Conservation (phyloP, 768 basidiomycete genomes). For the Auricularia sp. region DNA sequence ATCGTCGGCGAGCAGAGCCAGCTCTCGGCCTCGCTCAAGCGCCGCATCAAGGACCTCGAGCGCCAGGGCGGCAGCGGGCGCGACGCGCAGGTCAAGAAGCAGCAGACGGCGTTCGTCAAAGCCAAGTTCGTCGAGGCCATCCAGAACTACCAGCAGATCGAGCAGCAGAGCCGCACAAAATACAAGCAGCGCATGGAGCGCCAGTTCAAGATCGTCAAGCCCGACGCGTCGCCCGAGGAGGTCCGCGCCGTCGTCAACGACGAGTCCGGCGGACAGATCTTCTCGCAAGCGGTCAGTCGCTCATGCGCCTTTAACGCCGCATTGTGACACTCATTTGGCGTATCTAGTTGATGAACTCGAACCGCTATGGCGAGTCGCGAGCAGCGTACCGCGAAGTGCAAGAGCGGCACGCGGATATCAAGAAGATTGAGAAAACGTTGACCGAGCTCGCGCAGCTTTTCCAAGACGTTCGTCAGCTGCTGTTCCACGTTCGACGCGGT, state of each 20-base stretch:
- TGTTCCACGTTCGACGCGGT: slow-evolving; percentile 10
- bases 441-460: slow-evolving; percentile 71
- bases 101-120: slow-evolving; percentile 46
- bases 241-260: slow-evolving; percentile 63
- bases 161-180: slow-evolving; percentile 15
- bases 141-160: slow-evolving; percentile 19
- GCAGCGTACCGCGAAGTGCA: slow-evolving; percentile 39
- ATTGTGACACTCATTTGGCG: neutral
- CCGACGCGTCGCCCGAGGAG: slow-evolving; percentile 71
- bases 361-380: slow-evolving; percentile 33
- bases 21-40: slow-evolving; percentile 47
- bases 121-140: slow-evolving; percentile 19
- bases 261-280: slow-evolving; percentile 61
- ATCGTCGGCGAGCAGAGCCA: slow-evolving; percentile 50
- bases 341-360: slow-evolving; percentile 48
- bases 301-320: neutral
- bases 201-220: slow-evolving; percentile 22
- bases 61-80: slow-evolving; percentile 58
- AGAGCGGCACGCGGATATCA: slow-evolving; percentile 38
- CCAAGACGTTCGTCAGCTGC: slow-evolving; percentile 48
- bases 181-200: slow-evolving; percentile 16
- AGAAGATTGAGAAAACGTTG: slow-evolving; percentile 39
- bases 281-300: slow-evolving; percentile 56
- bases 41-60: slow-evolving; percentile 49
- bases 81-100: slow-evolving; percentile 54